Evolutionary conservation across 345 rosid genomes (phyloP).

Genomic region (Mercurialis annua): DNA sequence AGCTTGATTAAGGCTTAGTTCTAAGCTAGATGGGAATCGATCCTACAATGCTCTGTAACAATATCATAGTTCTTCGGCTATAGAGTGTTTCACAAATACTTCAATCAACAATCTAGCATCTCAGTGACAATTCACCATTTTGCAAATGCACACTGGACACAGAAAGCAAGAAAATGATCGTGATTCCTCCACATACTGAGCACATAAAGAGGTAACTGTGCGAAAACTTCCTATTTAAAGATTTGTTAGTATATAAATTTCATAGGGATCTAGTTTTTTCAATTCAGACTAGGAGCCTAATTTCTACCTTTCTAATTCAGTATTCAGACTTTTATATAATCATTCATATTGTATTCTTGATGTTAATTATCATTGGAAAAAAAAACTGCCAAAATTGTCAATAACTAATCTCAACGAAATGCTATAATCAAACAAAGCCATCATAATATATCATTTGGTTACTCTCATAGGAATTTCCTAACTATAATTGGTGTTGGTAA

Average conservation of each 20-base stretch:
- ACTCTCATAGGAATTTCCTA: not conserved
- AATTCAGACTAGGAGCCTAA: no score
- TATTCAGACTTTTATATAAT: no score
- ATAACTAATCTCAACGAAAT: not conserved
- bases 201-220: not conserved
- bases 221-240: no score
- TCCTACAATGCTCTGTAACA: not conserved
- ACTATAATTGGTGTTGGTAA: not conserved
- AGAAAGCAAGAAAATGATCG: constrained; percentile 1
- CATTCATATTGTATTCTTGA: no score
- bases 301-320: no score
- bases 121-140: not conserved
- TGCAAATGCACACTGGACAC: not conserved
- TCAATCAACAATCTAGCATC: not conserved
- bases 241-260: no score
- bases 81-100: not conserved
- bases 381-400: no score
- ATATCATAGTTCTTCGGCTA: not conserved
- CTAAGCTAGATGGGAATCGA: no score
- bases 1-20: no score
- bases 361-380: no score
- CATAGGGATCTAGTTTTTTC: no score
- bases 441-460: not conserved
- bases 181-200: not conserved
- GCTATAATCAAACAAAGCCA: not conserved